These are phyloP conservation scores for Rhodamnia argentea DNA, from an alignment of 345 rosid species.

Conservation along the genomic window DNA sequence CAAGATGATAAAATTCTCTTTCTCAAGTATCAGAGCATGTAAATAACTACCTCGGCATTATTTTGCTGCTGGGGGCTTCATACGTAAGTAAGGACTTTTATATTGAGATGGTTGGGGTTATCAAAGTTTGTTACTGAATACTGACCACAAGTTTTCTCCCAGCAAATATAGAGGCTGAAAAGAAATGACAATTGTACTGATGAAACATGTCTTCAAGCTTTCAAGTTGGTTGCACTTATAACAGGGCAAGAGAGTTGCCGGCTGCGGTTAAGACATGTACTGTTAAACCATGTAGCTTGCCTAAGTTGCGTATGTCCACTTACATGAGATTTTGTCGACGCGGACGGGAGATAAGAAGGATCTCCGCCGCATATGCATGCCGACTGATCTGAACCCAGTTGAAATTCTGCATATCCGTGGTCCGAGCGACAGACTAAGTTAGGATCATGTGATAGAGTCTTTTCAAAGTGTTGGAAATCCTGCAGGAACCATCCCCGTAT, in stretches of 20 bases:
- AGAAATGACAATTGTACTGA: neutral
- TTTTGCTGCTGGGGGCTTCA: neutral
- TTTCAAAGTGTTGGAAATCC: neutral
- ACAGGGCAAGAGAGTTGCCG: neutral
- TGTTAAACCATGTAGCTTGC: neutral
- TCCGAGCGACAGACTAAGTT: too few relatives aligned
- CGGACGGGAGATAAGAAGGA: neutral
- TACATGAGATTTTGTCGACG: neutral
- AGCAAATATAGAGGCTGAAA: neutral
- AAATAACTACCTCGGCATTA: neutral
- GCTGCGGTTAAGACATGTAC: too few relatives aligned
- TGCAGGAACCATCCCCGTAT: neutral
- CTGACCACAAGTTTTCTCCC: neutral
- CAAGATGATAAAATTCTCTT: neutral
- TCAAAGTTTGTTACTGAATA: neutral
- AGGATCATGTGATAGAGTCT: neutral
- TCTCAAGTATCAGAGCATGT: neutral
- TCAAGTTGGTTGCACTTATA: neutral
- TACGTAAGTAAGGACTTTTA: neutral
- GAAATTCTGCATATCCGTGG: fast-evolving
- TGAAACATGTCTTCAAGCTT: neutral
- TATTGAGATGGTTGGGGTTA: neutral
- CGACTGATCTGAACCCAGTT: neutral
- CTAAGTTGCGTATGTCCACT: neutral
- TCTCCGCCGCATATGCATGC: neutral